Percentiles rank a stretch among this genome's conserved stretches.
These are phyloP conservation scores for Lentinula edodes DNA, from an alignment of 768 basidiomycete genomes.

Conservation along the genomic window DNA sequence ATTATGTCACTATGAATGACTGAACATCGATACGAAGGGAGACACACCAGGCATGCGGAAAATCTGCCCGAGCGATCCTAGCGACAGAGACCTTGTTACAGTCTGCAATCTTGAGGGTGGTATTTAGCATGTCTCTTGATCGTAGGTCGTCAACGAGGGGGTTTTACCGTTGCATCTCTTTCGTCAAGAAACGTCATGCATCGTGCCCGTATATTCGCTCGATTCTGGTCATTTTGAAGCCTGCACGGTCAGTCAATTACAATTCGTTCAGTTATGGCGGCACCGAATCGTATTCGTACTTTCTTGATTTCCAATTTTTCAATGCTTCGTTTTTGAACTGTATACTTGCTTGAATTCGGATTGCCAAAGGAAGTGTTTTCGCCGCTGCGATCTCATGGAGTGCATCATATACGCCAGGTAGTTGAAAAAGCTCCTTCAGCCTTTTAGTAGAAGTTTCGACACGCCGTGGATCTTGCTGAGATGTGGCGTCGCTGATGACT, in stretches of 20 bases:
- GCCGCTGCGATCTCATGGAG: constrained; percentile 71
- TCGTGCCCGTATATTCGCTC: constrained; percentile 56
- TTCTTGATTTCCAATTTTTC: constrained; percentile 73
- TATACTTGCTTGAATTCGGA: constrained; percentile 80
- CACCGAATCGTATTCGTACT: constrained; percentile 34
- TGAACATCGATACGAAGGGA: not conserved
- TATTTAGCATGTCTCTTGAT: not conserved
- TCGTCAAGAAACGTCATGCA: constrained; percentile 70
- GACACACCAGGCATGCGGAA: constrained; percentile 63
- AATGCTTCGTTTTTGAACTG: constrained; percentile 83
- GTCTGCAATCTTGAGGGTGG: constrained; percentile 59
- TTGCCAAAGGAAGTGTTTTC: constrained; percentile 48
- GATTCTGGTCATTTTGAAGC: constrained; percentile 63
- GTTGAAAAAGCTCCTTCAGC: constrained; percentile 62
- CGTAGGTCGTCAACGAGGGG: not conserved
- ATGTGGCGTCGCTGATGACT: constrained; percentile 62
- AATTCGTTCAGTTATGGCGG: constrained; percentile 8
- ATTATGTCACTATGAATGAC: not conserved
- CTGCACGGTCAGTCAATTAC: constrained; percentile 30
- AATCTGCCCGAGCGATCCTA: constrained; percentile 77
- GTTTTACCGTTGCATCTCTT: constrained; percentile 63
- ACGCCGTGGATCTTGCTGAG: constrained; percentile 56
- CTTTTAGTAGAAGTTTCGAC: constrained; percentile 47
- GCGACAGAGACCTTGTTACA: constrained; percentile 71
- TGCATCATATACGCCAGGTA: constrained; percentile 65